A percentile compares a stretch with the other conserved stretches of the same genome.
phyloP scores from a whole-genome alignment of 2,329 filamentous ascomycete species.

The Diaporthe citrichinensis region DNA sequence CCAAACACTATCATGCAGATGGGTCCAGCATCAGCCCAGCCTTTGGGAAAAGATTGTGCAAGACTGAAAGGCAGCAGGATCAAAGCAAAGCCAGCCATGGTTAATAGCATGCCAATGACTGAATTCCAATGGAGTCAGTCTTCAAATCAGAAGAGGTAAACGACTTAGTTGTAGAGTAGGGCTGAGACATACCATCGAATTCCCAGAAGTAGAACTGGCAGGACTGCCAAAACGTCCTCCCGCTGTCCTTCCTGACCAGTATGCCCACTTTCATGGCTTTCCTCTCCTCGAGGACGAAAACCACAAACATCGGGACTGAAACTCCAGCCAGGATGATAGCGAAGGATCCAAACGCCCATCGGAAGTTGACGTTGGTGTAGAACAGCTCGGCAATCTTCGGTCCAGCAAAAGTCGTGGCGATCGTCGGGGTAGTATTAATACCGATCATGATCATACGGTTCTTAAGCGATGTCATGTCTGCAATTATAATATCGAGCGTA shows the following conservation, averaged over 20 bases:
- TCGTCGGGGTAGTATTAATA: conserved; percentile 76
- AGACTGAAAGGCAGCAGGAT: neutral
- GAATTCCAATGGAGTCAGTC: neutral
- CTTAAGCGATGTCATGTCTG: conserved; percentile 76
- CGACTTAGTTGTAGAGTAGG: no score
- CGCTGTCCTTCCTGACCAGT: conserved; percentile 55
- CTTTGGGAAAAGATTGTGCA: neutral
- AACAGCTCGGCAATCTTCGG: conserved; percentile 69
- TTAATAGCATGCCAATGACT: neutral
- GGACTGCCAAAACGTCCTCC: conserved; percentile 63
- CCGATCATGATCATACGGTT: conserved; percentile 77
- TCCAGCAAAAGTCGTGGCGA: conserved; percentile 76
- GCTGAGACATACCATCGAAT: conserved; percentile 63
- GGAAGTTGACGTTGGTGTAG: conserved; percentile 67
- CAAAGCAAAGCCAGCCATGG: neutral
- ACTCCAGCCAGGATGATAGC: conserved; percentile 73
- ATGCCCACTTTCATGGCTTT: conserved; percentile 71
- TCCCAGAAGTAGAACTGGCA: conserved; percentile 69
- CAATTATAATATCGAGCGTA: conserved; percentile 70
- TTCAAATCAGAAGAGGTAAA: no score
- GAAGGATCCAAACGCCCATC: conserved; percentile 78
- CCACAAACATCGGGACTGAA: conserved; percentile 68
- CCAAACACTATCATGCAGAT: conserved; percentile 6
- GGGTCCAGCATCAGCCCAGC: neutral
- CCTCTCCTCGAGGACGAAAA: conserved; percentile 71